Evolutionary conservation across 768 basidiomycete genomes (phyloP).

Genomic region (Pleurotus salmoneostramineus): DNA sequence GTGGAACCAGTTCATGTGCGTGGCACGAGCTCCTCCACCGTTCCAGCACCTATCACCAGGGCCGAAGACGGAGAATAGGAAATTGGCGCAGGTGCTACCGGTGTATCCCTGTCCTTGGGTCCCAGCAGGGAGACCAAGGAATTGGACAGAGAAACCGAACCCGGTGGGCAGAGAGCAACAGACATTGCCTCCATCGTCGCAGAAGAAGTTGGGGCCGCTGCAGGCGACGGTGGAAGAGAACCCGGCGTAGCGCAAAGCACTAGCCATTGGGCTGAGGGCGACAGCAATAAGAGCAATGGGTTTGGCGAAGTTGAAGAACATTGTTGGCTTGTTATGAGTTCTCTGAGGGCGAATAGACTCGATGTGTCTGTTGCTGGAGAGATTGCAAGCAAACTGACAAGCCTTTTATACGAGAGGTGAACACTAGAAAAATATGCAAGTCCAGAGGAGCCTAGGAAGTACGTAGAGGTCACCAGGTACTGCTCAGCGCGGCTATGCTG

Average conservation of each 20-base stretch:
- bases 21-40: slow-evolving; percentile 4
- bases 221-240: slow-evolving; percentile 5
- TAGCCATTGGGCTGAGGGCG: slow-evolving; percentile 1
- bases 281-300: background rate
- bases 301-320: slow-evolving; percentile 1
- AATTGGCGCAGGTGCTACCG: background rate
- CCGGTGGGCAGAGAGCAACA: slow-evolving; percentile 7
- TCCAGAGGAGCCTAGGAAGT: background rate
- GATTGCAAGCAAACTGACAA: background rate
- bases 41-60: slow-evolving; percentile 2
- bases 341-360: background rate
- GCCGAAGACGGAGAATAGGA: slow-evolving; percentile 4
- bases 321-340: background rate
- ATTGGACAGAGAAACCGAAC: slow-evolving; percentile 5
- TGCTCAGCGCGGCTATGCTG: background rate
- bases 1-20: slow-evolving; percentile 8
- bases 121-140: slow-evolving; percentile 2
- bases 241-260: background rate
- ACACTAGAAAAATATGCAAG: background rate
- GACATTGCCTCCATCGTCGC: background rate
- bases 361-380: background rate
- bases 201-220: slow-evolving; percentile 4
- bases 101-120: slow-evolving; percentile 8
- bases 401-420: background rate
- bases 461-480: background rate